phyloP scores from a whole-genome alignment of 208 protist genomes.

The Leptomonas seymouri region DNA sequence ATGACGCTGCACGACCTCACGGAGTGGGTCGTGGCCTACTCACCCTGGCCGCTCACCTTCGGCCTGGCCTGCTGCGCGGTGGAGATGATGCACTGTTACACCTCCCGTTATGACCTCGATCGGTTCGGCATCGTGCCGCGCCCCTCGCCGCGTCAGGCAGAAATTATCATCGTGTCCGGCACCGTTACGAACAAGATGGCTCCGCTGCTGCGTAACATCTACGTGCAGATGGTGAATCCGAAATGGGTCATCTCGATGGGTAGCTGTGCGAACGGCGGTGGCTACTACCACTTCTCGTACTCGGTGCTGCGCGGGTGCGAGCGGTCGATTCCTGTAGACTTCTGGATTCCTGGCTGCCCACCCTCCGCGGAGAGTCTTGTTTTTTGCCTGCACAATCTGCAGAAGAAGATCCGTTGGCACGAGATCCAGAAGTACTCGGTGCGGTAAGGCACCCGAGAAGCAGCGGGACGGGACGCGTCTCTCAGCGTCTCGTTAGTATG shows the following conservation, averaged over 20 bases:
- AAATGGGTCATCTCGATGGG: conserved; percentile 96
- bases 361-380: conserved; percentile 95
- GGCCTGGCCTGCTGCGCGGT: conserved; percentile 98
- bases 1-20: conserved; percentile 92
- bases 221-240: conserved; percentile 97
- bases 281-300: conserved; percentile 99
- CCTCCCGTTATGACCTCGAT: conserved; percentile 97
- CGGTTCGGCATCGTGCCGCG: conserved; percentile 98
- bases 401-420: conserved; percentile 95
- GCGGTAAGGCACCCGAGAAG: conserved; percentile 41
- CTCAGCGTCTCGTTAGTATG: not conserved
- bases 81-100: conserved; percentile 98
- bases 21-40: conserved; percentile 92
- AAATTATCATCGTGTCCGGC: conserved; percentile 99
- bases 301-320: conserved; percentile 97
- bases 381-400: conserved; percentile 91
- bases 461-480: not conserved
- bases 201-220: conserved; percentile 97
- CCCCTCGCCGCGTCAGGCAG: conserved; percentile 95
- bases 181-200: conserved; percentile 99
- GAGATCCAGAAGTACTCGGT: conserved; percentile 93
- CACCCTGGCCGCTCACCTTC: conserved; percentile 98
- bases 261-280: conserved; percentile 98
- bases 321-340: conserved; percentile 98
- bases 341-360: conserved; percentile 99